Percentiles rank a stretch among this genome's conserved stretches.
phyloP scores from a whole-genome alignment of 2,329 filamentous ascomycete genomes.

The Monilinia aucupariae region DNA sequence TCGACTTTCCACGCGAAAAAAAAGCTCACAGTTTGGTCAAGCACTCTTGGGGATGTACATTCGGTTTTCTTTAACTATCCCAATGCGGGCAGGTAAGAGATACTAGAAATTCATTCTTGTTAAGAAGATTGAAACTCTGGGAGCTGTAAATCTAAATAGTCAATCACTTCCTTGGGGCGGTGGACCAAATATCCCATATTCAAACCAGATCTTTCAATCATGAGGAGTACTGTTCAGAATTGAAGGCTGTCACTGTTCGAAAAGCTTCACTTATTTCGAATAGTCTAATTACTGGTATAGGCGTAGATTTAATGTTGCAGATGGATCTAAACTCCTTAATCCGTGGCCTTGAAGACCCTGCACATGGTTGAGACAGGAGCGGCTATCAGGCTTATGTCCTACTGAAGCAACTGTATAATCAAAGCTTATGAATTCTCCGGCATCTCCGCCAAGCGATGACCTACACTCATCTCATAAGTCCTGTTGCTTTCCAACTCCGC shows the following conservation, averaged over 20 bases:
- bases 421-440: background rate
- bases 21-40: too few relatives aligned
- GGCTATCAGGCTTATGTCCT: background rate
- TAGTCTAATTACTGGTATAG: background rate
- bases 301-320: background rate
- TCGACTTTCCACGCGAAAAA: too few relatives aligned
- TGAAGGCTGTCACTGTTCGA: background rate
- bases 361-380: background rate
- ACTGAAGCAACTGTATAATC: background rate
- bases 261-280: background rate
- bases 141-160: too few relatives aligned
- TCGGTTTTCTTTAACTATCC: too few relatives aligned
- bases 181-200: background rate
- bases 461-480: conserved; percentile 7
- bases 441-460: background rate
- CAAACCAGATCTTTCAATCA: background rate
- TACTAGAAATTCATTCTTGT: too few relatives aligned
- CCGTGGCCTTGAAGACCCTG: background rate
- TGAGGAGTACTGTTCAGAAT: background rate
- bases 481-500: background rate
- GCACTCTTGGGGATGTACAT: too few relatives aligned
- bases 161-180: too few relatives aligned
- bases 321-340: background rate
- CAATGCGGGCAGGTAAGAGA: too few relatives aligned
- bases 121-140: too few relatives aligned